These are phyloP conservation scores for Coemansia biformis DNA, from an alignment of 192 early-diverging fungal genomes.

Conservation along the genomic window DNA sequence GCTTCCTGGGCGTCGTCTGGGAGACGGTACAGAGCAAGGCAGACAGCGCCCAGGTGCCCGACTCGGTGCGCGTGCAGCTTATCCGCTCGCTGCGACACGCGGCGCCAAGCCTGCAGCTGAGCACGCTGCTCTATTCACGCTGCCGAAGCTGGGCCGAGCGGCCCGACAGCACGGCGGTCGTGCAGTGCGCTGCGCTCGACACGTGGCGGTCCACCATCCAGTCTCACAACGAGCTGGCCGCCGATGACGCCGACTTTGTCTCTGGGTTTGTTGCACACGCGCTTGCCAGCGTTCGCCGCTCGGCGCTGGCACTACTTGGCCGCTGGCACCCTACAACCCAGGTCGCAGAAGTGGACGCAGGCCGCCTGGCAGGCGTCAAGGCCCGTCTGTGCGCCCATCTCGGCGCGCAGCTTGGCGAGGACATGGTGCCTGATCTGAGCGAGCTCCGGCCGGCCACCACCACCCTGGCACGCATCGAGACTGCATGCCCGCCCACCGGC, in stretches of 20 bases:
- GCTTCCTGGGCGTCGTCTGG: constrained; percentile 46
- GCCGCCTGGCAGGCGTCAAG: constrained; percentile 1
- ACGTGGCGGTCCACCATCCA: constrained; percentile 32
- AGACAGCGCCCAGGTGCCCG: constrained; percentile 17
- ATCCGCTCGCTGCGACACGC: constrained; percentile 47
- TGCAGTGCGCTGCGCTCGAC: constrained; percentile 26
- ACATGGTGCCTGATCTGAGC: neutral
- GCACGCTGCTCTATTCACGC: constrained; percentile 27
- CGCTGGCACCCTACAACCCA: constrained; percentile 19
- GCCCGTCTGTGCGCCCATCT: constrained; percentile 14
- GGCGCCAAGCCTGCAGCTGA: constrained; percentile 35
- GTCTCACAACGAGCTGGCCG: constrained; percentile 35
- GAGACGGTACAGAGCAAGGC: constrained; percentile 41
- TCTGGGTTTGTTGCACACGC: constrained; percentile 16
- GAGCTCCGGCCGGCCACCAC: constrained; percentile 11
- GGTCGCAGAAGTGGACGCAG: neutral
- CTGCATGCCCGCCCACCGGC: neutral
- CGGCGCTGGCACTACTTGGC: constrained; percentile 23
- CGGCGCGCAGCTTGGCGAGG: neutral
- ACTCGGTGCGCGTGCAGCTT: constrained; percentile 34
- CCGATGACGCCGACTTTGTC: constrained; percentile 25
- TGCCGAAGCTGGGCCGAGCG: constrained; percentile 31
- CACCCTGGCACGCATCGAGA: constrained; percentile 31
- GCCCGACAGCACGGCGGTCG: constrained; percentile 12
- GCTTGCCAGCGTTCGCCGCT: constrained; percentile 10